phyloP scores from a whole-genome alignment of 495 filamentous ascomycete species.

The Neurospora hispaniola region DNA sequence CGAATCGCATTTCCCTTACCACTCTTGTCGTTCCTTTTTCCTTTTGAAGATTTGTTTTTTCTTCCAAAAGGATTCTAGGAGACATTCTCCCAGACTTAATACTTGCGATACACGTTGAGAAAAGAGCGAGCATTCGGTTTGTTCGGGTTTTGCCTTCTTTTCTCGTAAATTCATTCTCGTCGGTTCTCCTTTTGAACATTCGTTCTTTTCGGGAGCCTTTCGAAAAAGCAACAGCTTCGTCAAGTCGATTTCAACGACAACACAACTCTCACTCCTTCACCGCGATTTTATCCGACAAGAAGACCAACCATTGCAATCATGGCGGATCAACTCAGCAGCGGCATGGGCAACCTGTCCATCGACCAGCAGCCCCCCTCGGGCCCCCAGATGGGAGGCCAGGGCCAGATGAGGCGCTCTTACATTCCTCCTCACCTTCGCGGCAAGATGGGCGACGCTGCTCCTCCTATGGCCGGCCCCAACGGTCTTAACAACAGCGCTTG shows the following conservation, averaged over 20 bases:
- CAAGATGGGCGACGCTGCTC: slow-evolving; percentile 35
- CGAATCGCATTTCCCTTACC: slow-evolving; percentile 13
- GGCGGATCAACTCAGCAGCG: slow-evolving; percentile 93
- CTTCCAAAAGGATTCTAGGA: slow-evolving; percentile 30
- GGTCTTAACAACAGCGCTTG: slow-evolving; percentile 52
- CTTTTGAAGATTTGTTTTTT: slow-evolving; percentile 28
- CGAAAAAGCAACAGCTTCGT: slow-evolving; percentile 6
- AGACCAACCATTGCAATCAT: slow-evolving; percentile 39
- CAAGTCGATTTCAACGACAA: slow-evolving; percentile 1
- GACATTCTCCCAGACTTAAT: slow-evolving; percentile 23
- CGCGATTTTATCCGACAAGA: slow-evolving; percentile 5
- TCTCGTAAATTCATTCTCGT: slow-evolving; percentile 9
- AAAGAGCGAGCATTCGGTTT: slow-evolving; percentile 2
- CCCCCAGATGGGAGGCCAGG: slow-evolving; percentile 46
- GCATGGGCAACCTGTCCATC: slow-evolving; percentile 74
- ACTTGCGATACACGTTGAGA: slow-evolving; percentile 10
- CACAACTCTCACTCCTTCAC: slow-evolving; percentile 5
- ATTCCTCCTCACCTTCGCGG: slow-evolving; percentile 90
- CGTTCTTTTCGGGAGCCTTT: slow-evolving; percentile 32
- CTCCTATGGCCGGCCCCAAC: slow-evolving; percentile 25
- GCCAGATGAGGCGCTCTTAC: slow-evolving; percentile 58
- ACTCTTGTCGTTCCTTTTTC: slow-evolving; percentile 26
- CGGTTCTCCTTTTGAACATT: slow-evolving; percentile 24
- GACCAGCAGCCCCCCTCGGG: slow-evolving; percentile 41
- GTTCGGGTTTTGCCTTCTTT: slow-evolving; percentile 14